A percentile compares a stretch with the other conserved stretches of the same genome.
phyloP scores from a whole-genome alignment of 2,329 filamentous ascomycete genomes.

The Tolypocladium amazonense region DNA sequence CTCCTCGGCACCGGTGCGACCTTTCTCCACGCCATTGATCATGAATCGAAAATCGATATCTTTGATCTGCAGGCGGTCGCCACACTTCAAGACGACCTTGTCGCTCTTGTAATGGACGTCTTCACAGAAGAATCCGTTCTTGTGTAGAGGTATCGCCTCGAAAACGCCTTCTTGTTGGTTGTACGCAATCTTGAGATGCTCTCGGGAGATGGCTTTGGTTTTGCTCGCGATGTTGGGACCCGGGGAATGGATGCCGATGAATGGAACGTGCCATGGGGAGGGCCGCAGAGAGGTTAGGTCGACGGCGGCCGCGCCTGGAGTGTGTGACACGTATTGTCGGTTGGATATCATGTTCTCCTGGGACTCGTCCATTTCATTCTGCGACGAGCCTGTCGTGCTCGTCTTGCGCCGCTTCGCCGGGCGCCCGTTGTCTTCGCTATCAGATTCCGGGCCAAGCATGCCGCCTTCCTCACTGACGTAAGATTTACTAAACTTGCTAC shows the following conservation, averaged over 20 bases:
- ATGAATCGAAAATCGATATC: conserved; percentile 58
- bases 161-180: conserved; percentile 53
- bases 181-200: conserved; percentile 64
- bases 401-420: conserved; percentile 36
- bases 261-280: conserved; percentile 49
- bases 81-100: conserved; percentile 49
- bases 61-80: conserved; percentile 61
- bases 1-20: conserved; percentile 48
- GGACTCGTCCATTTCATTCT: conserved; percentile 30
- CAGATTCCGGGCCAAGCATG: conserved; percentile 53
- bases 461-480: conserved; percentile 62
- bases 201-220: conserved; percentile 63
- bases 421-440: conserved; percentile 39
- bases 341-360: conserved; percentile 42
- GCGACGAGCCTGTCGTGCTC: conserved; percentile 30
- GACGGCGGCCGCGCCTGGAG: conserved; percentile 46
- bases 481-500: conserved; percentile 48
- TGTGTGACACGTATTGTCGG: conserved; percentile 50
- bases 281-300: conserved; percentile 50
- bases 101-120: conserved; percentile 46
- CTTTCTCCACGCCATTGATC: conserved; percentile 51
- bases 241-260: conserved; percentile 64
- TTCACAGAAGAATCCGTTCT: conserved; percentile 61
- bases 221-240: conserved; percentile 47
- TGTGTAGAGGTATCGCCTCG: conserved; percentile 49